A percentile compares a stretch with the other conserved stretches of the same genome.
Conservation (phyloP, 2,329 filamentous ascomycete species). For the Clarireedia sp. region DNA sequence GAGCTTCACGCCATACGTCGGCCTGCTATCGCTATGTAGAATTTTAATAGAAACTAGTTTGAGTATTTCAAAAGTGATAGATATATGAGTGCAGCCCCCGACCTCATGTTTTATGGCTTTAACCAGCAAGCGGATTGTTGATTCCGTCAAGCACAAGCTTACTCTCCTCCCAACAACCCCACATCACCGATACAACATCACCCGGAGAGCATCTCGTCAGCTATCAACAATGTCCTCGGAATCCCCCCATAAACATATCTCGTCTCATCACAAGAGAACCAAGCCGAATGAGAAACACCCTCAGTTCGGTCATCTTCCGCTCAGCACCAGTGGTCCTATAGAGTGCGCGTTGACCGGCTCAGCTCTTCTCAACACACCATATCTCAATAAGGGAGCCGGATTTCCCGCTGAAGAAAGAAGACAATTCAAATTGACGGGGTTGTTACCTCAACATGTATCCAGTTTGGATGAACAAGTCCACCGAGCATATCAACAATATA, state of each 20-base stretch:
- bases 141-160: background rate
- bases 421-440: constrained; percentile 61
- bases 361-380: constrained; percentile 54
- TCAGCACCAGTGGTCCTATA: constrained; percentile 41
- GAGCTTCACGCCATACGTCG: too few relatives aligned
- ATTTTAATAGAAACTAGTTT: too few relatives aligned
- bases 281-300: constrained; percentile 25
- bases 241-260: constrained; percentile 11
- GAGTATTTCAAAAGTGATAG: too few relatives aligned
- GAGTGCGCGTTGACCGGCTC: constrained; percentile 43
- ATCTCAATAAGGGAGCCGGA: constrained; percentile 78
- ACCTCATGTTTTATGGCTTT: background rate
- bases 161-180: background rate
- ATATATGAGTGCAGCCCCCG: too few relatives aligned
- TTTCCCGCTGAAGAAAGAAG: constrained; percentile 63
- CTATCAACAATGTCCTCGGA: constrained; percentile 1
- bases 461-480: constrained; percentile 68
- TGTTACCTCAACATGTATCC: constrained; percentile 66
- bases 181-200: background rate
- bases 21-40: too few relatives aligned
- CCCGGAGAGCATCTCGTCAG: background rate
- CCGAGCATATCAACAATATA: constrained; percentile 76
- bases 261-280: constrained; percentile 17
- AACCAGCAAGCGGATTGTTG: background rate
- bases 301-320: constrained; percentile 38